Percentiles rank a stretch among this genome's conserved stretches.
Evolutionary conservation across 805 yeast genomes (phyloP).

Genomic region (Wickerhamomyces silvicola): DNA sequence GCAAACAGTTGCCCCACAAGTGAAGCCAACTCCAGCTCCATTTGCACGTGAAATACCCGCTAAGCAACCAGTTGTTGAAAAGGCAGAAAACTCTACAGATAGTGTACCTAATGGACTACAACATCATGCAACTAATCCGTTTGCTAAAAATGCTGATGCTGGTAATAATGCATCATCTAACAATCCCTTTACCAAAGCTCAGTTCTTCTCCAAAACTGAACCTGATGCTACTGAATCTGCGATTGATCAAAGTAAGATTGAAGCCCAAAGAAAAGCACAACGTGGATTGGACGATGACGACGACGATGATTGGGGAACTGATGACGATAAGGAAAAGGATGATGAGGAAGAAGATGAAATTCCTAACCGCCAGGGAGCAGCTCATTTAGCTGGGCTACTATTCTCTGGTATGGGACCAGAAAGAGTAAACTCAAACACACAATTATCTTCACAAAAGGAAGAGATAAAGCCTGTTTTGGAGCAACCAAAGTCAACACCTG

Average conservation of each 20-base stretch:
- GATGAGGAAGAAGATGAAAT: slow-evolving; percentile 28
- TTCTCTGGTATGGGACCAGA: slow-evolving; percentile 22
- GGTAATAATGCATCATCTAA: slow-evolving; percentile 24
- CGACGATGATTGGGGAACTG: slow-evolving; percentile 30
- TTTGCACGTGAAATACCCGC: slow-evolving; percentile 14
- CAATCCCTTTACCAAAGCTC: slow-evolving; percentile 57
- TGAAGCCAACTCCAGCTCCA: slow-evolving; percentile 7
- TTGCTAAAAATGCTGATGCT: slow-evolving; percentile 12
- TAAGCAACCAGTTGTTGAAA: slow-evolving; percentile 1
- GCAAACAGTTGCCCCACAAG: slow-evolving; percentile 16
- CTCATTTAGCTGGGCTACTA: slow-evolving; percentile 22
- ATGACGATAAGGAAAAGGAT: slow-evolving; percentile 23
- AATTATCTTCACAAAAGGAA: slow-evolving; percentile 16
- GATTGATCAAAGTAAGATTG: slow-evolving; percentile 53
- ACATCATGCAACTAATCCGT: slow-evolving; percentile 24
- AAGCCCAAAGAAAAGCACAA: slow-evolving; percentile 68
- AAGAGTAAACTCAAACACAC: slow-evolving; percentile 13
- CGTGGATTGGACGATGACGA: slow-evolving; percentile 36
- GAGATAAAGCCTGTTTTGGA: slow-evolving; percentile 7
- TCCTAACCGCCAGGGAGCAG: slow-evolving; percentile 25
- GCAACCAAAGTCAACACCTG: slow-evolving; percentile 14
- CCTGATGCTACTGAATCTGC: slow-evolving; percentile 17
- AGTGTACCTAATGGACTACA: slow-evolving; percentile 1
- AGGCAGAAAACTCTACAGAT: slow-evolving; percentile 1
- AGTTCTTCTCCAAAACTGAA: slow-evolving; percentile 15